Conservation (phyloP, 768 basidiomycete genomes). For the Porphyrellus cyaneotinctus region DNA sequence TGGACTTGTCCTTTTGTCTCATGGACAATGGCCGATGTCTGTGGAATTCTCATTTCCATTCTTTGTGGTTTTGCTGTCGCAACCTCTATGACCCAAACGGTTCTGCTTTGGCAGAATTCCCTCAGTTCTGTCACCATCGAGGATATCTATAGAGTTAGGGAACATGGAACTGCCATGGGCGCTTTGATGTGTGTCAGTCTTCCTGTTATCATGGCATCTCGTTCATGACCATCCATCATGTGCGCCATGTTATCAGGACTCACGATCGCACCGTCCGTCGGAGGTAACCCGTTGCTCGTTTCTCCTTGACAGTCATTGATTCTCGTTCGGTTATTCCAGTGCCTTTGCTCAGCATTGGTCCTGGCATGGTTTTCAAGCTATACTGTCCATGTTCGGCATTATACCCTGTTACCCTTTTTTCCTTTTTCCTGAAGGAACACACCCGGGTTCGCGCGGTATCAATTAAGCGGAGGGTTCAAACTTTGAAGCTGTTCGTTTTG, state of each 20-base stretch:
- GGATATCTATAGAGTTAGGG: slow-evolving; percentile 62
- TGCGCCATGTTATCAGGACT: slow-evolving; percentile 53
- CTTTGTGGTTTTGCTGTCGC: slow-evolving; percentile 61
- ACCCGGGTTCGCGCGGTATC: slow-evolving; percentile 53
- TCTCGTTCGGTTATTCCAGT: slow-evolving; percentile 28
- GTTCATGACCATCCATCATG: neutral
- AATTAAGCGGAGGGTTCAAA: slow-evolving; percentile 37
- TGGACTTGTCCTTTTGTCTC: slow-evolving; percentile 30
- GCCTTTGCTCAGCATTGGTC: slow-evolving; percentile 55
- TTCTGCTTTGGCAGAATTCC: slow-evolving; percentile 47
- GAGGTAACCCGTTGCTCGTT: slow-evolving; percentile 35
- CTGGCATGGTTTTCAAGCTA: slow-evolving; percentile 58
- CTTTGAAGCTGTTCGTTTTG: slow-evolving; percentile 38
- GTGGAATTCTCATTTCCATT: slow-evolving; percentile 53
- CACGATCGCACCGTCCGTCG: slow-evolving; percentile 55
- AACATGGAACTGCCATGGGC: slow-evolving; percentile 57
- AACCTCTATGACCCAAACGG: slow-evolving; percentile 36
- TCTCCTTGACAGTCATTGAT: neutral
- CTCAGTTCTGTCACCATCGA: slow-evolving; percentile 59
- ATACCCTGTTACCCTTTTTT: slow-evolving; percentile 37
- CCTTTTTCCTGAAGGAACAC: slow-evolving; percentile 62
- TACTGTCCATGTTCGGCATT: slow-evolving; percentile 40
- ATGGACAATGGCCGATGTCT: slow-evolving; percentile 60
- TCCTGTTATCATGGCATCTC: neutral
- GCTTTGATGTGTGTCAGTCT: slow-evolving; percentile 48